These are phyloP conservation scores for Durio zibethinus DNA, from an alignment of 345 rosid species.

Conservation along the genomic window DNA sequence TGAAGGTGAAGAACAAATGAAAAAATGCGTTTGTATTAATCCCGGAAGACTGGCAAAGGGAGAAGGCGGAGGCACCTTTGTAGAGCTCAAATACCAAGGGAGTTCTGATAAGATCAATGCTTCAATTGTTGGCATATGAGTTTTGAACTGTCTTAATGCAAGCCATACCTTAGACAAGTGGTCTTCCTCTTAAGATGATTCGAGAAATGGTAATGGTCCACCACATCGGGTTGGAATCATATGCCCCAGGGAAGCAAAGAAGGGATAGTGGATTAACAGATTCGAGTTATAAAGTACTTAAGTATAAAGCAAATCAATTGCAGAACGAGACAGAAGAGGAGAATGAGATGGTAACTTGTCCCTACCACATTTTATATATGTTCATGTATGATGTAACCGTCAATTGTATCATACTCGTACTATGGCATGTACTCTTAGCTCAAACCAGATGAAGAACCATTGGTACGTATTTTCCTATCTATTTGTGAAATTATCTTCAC, in stretches of 20 bases:
- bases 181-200: not conserved
- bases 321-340: not conserved
- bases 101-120: conserved; percentile 57
- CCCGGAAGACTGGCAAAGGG: conserved; percentile 70
- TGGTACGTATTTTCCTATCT: not conserved
- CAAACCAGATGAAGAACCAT: not conserved
- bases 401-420: not conserved
- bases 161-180: not conserved
- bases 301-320: too few species aligned
- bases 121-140: conserved; percentile 63
- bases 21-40: conserved; percentile 69
- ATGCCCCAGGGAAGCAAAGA: not conserved
- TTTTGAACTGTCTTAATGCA: not conserved
- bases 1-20: conserved; percentile 56
- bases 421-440: not conserved
- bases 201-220: not conserved
- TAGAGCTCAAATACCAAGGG: conserved; percentile 57
- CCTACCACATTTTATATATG: not conserved
- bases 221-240: not conserved
- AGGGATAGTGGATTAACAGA: not conserved
- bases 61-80: conserved; percentile 33
- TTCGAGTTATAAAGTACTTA: not conserved
- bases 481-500: not conserved
- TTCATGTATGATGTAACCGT: not conserved
- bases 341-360: not conserved